These are phyloP conservation scores for Henckelia pumila DNA, from an alignment of 257 asterid species.

Conservation along the genomic window DNA sequence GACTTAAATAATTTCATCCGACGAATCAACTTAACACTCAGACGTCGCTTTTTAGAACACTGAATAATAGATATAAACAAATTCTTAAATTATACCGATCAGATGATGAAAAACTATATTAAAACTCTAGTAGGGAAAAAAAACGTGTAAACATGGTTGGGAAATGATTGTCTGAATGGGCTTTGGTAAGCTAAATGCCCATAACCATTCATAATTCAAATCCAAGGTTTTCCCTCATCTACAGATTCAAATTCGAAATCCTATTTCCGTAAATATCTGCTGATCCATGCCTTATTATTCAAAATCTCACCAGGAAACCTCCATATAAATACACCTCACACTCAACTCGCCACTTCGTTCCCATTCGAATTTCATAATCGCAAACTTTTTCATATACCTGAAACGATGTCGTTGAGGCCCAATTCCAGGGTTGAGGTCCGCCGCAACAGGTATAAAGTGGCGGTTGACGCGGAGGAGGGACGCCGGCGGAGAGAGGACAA, in stretches of 20 bases:
- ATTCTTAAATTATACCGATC: too few relatives aligned
- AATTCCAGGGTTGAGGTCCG: conserved; percentile 67
- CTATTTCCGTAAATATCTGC: neutral
- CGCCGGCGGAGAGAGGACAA: conserved; percentile 91
- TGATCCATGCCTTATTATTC: neutral
- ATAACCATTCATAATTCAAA: too few relatives aligned
- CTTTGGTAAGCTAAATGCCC: neutral
- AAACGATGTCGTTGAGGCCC: conserved; percentile 78
- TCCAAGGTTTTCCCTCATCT: too few relatives aligned
- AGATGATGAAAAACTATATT: too few relatives aligned
- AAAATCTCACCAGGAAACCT: neutral
- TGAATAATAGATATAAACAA: too few relatives aligned
- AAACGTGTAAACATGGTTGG: neutral
- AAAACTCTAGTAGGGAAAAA: too few relatives aligned
- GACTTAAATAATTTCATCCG: too few relatives aligned
- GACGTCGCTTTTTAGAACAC: too few relatives aligned
- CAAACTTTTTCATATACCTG: neutral
- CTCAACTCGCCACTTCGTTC: neutral
- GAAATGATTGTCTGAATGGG: neutral
- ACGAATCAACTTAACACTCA: too few relatives aligned
- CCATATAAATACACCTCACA: neutral
- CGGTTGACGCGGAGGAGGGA: conserved; percentile 89
- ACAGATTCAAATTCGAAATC: neutral
- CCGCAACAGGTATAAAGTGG: conserved; percentile 85
- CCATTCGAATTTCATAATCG: neutral